Percentiles rank a stretch among this genome's conserved stretches.
These are phyloP conservation scores for Cladosporium velox DNA, from an alignment of 2,329 filamentous ascomycete species.

Conservation along the genomic window DNA sequence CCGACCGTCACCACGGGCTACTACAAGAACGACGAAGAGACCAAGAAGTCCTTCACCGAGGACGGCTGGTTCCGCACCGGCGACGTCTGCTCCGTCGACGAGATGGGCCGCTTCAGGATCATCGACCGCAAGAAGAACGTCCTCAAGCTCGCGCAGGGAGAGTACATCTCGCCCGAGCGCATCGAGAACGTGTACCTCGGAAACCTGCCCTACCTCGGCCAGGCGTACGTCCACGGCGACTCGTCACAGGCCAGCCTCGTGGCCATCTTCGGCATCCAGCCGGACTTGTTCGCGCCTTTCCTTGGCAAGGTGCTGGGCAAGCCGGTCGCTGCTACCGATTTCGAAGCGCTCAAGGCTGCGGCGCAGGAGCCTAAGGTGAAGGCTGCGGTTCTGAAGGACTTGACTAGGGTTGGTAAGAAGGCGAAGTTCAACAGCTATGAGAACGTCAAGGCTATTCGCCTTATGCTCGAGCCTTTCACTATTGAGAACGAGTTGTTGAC, in stretches of 20 bases:
- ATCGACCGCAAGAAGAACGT: conserved; percentile 98
- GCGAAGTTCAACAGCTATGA: conserved; percentile 93
- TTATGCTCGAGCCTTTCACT: conserved; percentile 86
- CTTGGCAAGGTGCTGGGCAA: conserved; percentile 72
- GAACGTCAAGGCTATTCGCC: conserved; percentile 69
- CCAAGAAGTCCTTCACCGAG: conserved; percentile 73
- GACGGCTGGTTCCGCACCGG: conserved; percentile 98
- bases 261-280: conserved; percentile 83
- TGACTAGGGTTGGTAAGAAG: conserved; percentile 76
- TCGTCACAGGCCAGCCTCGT: conserved; percentile 79
- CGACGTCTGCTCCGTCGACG: conserved; percentile 85
- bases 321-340: conserved; percentile 64
- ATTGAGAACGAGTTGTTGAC: conserved; percentile 90
- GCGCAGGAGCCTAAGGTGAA: conserved; percentile 69
- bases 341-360: conserved; percentile 66
- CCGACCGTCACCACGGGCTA: conserved; percentile 82
- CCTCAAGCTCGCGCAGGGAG: conserved; percentile 95
- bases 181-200: conserved; percentile 94
- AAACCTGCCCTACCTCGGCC: conserved; percentile 73
- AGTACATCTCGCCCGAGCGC: conserved; percentile 96
- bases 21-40: conserved; percentile 88
- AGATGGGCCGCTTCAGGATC: conserved; percentile 83
- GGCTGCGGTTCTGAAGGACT: conserved; percentile 72
- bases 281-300: conserved; percentile 77
- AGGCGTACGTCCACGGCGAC: conserved; percentile 90